Evolutionary conservation across 495 filamentous ascomycete genomes (phyloP).

Genomic region (Neurospora sp.): DNA sequence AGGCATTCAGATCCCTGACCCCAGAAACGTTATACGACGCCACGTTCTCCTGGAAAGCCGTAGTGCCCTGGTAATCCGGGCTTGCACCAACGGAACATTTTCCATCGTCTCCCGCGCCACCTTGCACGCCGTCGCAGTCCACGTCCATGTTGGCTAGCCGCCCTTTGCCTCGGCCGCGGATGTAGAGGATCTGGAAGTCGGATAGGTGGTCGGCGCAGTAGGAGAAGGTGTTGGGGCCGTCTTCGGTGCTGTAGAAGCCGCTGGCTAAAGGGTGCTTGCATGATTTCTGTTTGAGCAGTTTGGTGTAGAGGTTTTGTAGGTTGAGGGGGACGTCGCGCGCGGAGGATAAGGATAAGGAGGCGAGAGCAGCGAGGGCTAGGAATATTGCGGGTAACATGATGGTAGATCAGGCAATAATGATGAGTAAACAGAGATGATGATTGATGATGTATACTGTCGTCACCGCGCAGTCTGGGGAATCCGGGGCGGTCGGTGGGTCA

Average conservation of each 20-base stretch:
- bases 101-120: slow-evolving; percentile 18
- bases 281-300: slow-evolving; percentile 13
- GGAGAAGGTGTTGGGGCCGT: slow-evolving; percentile 17
- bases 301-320: slow-evolving; percentile 22
- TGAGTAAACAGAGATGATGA: too few species aligned
- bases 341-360: neutral
- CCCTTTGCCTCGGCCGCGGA: slow-evolving; percentile 10
- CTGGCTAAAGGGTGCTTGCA: slow-evolving; percentile 14
- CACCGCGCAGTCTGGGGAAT: neutral
- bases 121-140: slow-evolving; percentile 53
- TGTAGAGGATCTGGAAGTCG: slow-evolving; percentile 23
- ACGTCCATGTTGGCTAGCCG: slow-evolving; percentile 50
- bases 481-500: neutral
- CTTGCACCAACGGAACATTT: slow-evolving; percentile 33
- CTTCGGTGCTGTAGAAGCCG: slow-evolving; percentile 24
- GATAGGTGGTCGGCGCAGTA: slow-evolving; percentile 31
- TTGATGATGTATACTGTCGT: neutral
- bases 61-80: slow-evolving; percentile 40
- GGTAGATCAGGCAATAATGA: neutral
- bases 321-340: slow-evolving; percentile 18
- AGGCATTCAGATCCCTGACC: slow-evolving; percentile 48
- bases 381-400: neutral
- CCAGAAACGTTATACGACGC: slow-evolving; percentile 22
- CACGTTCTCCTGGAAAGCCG: slow-evolving; percentile 43
- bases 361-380: too few species aligned